These are phyloP conservation scores for Prunella vulgaris DNA, from an alignment of 257 asterid genomes.

Conservation along the genomic window DNA sequence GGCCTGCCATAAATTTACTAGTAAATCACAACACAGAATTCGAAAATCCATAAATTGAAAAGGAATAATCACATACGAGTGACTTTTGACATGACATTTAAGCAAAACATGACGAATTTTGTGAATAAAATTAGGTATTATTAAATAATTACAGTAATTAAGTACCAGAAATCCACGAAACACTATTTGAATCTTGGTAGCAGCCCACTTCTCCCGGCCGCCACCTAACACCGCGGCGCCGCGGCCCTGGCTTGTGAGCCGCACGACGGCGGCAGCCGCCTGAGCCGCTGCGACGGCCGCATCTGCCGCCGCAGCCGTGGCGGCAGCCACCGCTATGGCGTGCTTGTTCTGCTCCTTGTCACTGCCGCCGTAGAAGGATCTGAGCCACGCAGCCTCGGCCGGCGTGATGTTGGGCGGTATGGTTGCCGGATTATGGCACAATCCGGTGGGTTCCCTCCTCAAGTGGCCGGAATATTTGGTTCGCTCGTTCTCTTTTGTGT, in stretches of 20 bases:
- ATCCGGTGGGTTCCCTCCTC: conserved; percentile 17
- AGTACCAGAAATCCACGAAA: conserved; percentile 70
- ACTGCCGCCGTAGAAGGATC: conserved; percentile 40
- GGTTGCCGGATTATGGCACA: conserved; percentile 49
- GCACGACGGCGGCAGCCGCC: conserved; percentile 76
- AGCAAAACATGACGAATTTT: background rate
- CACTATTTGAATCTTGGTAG: conserved; percentile 53
- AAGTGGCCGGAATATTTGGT: conserved; percentile 28
- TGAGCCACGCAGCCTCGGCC: conserved; percentile 76
- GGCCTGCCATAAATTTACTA: conserved; percentile 38
- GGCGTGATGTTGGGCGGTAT: conserved; percentile 74
- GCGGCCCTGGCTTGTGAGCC: conserved; percentile 66
- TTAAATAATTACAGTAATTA: background rate
- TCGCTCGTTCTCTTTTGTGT: conserved; percentile 14
- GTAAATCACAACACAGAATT: too few species aligned
- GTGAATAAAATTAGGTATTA: background rate
- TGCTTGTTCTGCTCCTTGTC: conserved; percentile 72
- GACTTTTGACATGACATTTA: conserved; percentile 10
- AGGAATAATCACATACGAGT: background rate
- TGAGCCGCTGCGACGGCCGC: conserved; percentile 79
- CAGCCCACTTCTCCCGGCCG: conserved; percentile 51
- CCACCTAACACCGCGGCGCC: conserved; percentile 29
- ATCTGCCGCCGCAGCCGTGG: conserved; percentile 85
- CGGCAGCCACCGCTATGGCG: conserved; percentile 91
- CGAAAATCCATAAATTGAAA: background rate